Conservation (phyloP, 2,329 filamentous ascomycete species). For the Fusarium nygamai region DNA sequence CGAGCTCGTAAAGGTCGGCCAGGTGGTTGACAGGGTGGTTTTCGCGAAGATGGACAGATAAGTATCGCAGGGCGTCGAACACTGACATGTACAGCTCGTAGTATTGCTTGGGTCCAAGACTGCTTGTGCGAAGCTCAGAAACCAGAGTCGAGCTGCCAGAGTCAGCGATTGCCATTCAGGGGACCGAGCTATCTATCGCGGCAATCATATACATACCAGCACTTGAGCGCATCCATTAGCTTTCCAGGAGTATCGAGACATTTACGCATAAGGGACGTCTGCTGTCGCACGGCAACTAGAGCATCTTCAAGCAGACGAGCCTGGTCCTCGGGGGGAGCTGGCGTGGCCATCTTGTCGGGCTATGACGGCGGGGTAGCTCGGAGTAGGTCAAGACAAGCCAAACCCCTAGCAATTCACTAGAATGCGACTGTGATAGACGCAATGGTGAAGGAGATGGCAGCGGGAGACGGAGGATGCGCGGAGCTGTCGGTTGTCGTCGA, state of each 20-base stretch:
- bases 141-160: constrained; percentile 87
- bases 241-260: constrained; percentile 97
- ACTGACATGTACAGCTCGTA: constrained; percentile 99
- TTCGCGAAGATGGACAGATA: constrained; percentile 95
- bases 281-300: constrained; percentile 93
- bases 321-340: constrained; percentile 79
- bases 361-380: constrained; percentile 48
- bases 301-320: constrained; percentile 97
- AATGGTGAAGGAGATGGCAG: constrained; percentile 30
- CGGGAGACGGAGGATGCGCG: constrained; percentile 16
- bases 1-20: constrained; percentile 95
- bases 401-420: constrained; percentile 42
- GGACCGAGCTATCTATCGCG: background rate
- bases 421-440: constrained; percentile 29
- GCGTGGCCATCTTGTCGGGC: constrained; percentile 56
- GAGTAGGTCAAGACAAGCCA: constrained; percentile 32
- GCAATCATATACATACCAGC: constrained; percentile 75
- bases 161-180: constrained; percentile 23
- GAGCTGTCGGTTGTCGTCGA: constrained; percentile 35
- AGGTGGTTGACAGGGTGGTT: constrained; percentile 98
- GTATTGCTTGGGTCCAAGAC: constrained; percentile 98
- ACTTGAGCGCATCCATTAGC: constrained; percentile 99
- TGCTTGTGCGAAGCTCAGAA: constrained; percentile 97
- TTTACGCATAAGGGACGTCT: constrained; percentile 96
- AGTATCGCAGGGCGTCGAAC: constrained; percentile 95